Evolutionary conservation across 2,329 filamentous ascomycete genomes (phyloP), one percentile per base, ranked within the genome.

Genomic region (Aspergillus pseudoglaucus): DNA sequence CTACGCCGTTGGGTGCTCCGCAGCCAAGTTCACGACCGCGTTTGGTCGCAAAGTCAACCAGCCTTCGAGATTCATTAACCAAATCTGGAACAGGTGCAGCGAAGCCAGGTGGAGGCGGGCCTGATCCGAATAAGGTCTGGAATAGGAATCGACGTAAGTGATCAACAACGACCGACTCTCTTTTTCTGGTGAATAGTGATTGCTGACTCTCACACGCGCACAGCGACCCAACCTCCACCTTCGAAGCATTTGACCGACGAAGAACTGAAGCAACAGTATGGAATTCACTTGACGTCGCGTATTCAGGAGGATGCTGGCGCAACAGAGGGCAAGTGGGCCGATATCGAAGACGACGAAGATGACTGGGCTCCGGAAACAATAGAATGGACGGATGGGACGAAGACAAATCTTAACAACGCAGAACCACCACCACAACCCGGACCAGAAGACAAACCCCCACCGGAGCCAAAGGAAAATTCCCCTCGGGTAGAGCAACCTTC

Each of bases 381-480:
- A 42, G 80, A 83, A 58, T 85, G 82, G 82, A 83, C 82, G 67
- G 82, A 85, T 62, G 82, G 82, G 43, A 84, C 82, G 6, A 85
- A 84, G 59, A 82, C 81, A 35, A 81, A 75, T 23, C 72, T 83
- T 35, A 75, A 77, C 33, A 72, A 77, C 22, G 68, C 59, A 17
- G 66, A 71, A 47, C 56, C 55, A 44, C 53, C 58, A 14, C 40
- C 45, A 42, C 40, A 25, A 27, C 22, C 18, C 15, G 40, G 12
- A 18, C 37, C 17, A 22, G 37, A 39, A 18, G 18, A 14, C 23
- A 27, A 27, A n/a, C 20, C 47, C 23, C 48, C 58, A 25, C 51
- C 54, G 27, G 62, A 63, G 15, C 40, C 47, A 6, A 61, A 60
- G 41, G 57, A 61, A 22, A 44, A 48, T n/a, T 50, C 54, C 6